Conservation (phyloP, 345 rosid genomes). For the Lagerstroemia speciosa region DNA sequence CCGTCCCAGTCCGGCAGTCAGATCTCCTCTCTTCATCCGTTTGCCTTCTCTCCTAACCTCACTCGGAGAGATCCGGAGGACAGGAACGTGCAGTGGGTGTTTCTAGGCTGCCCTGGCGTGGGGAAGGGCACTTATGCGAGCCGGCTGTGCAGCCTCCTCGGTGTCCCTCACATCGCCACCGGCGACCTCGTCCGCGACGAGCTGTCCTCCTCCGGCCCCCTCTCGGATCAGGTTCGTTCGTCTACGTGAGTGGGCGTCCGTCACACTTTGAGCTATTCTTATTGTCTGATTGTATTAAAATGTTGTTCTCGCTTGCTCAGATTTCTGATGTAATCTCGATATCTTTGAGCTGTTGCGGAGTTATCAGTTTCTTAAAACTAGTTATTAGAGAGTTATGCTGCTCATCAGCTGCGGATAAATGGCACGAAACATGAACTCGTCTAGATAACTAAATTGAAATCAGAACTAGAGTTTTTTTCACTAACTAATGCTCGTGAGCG, state of each 20-base stretch:
- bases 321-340: not conserved
- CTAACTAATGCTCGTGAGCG: too few species aligned
- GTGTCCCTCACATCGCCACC: slow-evolving; percentile 91
- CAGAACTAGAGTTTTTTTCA: not conserved
- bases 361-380: not conserved
- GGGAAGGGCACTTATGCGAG: slow-evolving; percentile 99
- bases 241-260: not conserved
- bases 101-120: slow-evolving; percentile 89
- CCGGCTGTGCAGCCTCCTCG: slow-evolving; percentile 67
- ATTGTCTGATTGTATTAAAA: not conserved
- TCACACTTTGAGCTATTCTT: not conserved
- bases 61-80: slow-evolving; percentile 35
- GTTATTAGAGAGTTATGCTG: not conserved
- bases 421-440: not conserved
- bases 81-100: slow-evolving; percentile 84
- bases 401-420: too few species aligned
- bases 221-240: slow-evolving; percentile 47
- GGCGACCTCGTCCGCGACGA: slow-evolving; percentile 95
- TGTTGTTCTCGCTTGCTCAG: not conserved
- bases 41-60: slow-evolving; percentile 17
- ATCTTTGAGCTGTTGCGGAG: not conserved
- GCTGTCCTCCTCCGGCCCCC: slow-evolving; percentile 69
- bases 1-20: not conserved
- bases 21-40: slow-evolving; percentile 11
- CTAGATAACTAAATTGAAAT: not conserved